Evolutionary conservation across 257 asterid genomes (phyloP).

Genomic region (Nicotiana sylvestris): DNA sequence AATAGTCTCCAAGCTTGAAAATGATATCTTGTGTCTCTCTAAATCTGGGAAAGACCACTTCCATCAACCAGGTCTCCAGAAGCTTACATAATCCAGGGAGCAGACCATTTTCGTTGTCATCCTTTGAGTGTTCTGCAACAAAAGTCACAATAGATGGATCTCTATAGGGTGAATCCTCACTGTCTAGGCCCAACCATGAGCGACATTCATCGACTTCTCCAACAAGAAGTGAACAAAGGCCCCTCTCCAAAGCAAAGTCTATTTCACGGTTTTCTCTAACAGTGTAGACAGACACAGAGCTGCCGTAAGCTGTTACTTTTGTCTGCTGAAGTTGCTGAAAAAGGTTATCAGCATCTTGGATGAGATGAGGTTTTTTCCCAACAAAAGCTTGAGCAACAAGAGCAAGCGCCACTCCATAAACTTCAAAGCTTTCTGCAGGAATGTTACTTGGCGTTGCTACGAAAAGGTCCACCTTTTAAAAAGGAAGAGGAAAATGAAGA

Average conservation of each 20-base stretch:
- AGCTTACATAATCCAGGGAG: slow-evolving; percentile 96
- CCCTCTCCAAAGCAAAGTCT: slow-evolving; percentile 93
- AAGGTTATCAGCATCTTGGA: slow-evolving; percentile 90
- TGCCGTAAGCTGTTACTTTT: slow-evolving; percentile 49
- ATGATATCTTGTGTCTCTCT: slow-evolving; percentile 68
- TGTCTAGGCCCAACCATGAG: slow-evolving; percentile 87
- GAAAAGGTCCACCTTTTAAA: slow-evolving; percentile 78
- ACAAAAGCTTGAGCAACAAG: slow-evolving; percentile 90
- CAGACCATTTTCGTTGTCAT: slow-evolving; percentile 65
- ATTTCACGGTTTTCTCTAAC: slow-evolving; percentile 65
- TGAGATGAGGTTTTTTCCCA: slow-evolving; percentile 84
- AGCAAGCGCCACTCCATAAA: slow-evolving; percentile 95
- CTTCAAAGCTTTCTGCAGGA: slow-evolving; percentile 97
- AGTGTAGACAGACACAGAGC: slow-evolving; percentile 38
- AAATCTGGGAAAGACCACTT: slow-evolving; percentile 94
- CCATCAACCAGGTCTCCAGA: slow-evolving; percentile 94
- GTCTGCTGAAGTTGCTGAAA: slow-evolving; percentile 98
- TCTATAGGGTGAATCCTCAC: slow-evolving; percentile 69
- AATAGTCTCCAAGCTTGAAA: slow-evolving; percentile 91
- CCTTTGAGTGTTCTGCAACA: slow-evolving; percentile 75
- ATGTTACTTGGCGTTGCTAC: slow-evolving; percentile 92
- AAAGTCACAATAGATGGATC: slow-evolving; percentile 75
- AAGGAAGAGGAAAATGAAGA: slow-evolving; percentile 3
- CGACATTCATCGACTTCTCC: slow-evolving; percentile 94
- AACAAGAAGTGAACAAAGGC: slow-evolving; percentile 91